A percentile compares a stretch with the other conserved stretches of the same genome.
Evolutionary conservation across 441 rosid genomes (phyloP).

Genomic region (Euphorbia schlechtendalii): DNA sequence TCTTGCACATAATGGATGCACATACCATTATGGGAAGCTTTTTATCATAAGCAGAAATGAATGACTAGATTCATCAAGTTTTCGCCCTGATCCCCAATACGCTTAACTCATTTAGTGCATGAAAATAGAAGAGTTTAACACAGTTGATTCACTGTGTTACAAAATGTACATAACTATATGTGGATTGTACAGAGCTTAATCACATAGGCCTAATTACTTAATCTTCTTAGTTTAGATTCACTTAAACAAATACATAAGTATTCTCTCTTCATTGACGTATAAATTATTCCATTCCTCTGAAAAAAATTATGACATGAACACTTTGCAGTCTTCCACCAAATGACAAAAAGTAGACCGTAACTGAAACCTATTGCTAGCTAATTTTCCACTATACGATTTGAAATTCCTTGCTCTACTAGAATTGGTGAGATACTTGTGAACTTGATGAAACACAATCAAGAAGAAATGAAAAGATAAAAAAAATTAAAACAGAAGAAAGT

Average conservation of each 20-base stretch:
- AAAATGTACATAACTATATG: background rate
- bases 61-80: background rate
- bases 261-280: too few species aligned
- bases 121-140: background rate
- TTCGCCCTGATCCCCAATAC: background rate
- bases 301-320: background rate
- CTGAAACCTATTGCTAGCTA: background rate
- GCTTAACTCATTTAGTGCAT: background rate
- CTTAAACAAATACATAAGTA: too few species aligned
- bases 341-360: background rate
- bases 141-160: background rate
- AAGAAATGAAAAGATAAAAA: background rate
- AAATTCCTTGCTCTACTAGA: background rate
- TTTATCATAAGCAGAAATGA: background rate
- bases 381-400: background rate
- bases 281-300: background rate
- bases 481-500: background rate
- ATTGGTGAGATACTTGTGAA: background rate
- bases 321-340: background rate
- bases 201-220: background rate
- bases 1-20: too few species aligned
- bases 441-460: background rate
- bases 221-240: too few species aligned
- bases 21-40: background rate
- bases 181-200: background rate